A percentile compares a stretch with the other conserved stretches of the same genome.
Evolutionary conservation across 2,329 filamentous ascomycete genomes (phyloP).

Genomic region (Amauroascus niger): DNA sequence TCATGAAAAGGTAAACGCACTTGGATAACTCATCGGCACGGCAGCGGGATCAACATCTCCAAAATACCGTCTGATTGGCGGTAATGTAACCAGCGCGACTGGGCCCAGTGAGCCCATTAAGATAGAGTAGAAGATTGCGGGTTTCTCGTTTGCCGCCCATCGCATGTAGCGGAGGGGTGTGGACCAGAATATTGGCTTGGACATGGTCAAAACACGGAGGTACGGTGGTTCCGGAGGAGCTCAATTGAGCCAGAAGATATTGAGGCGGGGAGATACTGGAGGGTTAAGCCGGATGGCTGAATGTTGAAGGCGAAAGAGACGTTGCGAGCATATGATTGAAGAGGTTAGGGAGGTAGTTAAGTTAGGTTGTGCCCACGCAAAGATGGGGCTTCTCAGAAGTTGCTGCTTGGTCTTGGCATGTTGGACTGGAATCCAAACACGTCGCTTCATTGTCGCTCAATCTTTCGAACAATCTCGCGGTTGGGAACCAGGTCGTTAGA

Average conservation of each 20-base stretch:
- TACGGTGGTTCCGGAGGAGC: background rate
- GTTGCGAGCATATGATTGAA: background rate
- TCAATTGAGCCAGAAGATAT: background rate
- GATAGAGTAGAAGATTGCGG: slow-evolving; percentile 82
- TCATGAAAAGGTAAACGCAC: slow-evolving; percentile 55
- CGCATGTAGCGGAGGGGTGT: slow-evolving; percentile 73
- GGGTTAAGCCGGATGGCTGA: background rate
- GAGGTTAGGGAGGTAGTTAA: no score
- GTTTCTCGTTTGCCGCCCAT: slow-evolving; percentile 80
- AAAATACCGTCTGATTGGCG: slow-evolving; percentile 60
- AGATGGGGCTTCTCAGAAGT: slow-evolving; percentile 1
- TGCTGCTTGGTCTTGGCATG: slow-evolving; percentile 30
- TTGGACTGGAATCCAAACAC: slow-evolving; percentile 31
- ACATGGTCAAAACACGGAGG: slow-evolving; percentile 28
- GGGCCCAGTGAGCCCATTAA: slow-evolving; percentile 66
- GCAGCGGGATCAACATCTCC: slow-evolving; percentile 63
- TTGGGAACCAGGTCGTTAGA: background rate
- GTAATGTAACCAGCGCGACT: slow-evolving; percentile 57
- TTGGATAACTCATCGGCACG: slow-evolving; percentile 84
- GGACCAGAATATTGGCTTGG: slow-evolving; percentile 70
- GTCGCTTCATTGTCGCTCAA: slow-evolving; percentile 29
- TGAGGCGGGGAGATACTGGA: background rate
- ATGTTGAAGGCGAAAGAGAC: background rate
- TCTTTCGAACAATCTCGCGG: background rate
- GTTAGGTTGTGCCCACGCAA: background rate